Conservation (phyloP, 2,329 filamentous ascomycete genomes). For the Knoxdaviesia proteae region DNA sequence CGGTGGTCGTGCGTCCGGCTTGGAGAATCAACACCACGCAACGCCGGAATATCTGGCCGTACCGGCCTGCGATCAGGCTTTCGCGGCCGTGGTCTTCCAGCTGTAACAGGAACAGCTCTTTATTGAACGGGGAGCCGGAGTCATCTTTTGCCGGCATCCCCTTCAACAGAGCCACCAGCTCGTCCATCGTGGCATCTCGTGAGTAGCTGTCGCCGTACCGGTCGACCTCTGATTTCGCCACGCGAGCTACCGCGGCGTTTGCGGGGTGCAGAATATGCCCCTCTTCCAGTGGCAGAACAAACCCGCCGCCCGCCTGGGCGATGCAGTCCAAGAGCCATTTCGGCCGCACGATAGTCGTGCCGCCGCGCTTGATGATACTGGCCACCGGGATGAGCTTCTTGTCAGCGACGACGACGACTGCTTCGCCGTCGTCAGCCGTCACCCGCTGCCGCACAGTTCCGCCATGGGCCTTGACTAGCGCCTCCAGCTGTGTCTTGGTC, state of each 20-base stretch:
- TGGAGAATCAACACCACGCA: conserved; percentile 20
- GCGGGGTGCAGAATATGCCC: conserved; percentile 50
- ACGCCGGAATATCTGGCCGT: conserved; percentile 29
- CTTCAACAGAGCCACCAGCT: conserved; percentile 32
- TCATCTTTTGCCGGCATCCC: conserved; percentile 29
- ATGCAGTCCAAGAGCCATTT: conserved; percentile 74
- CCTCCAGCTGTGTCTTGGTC: conserved; percentile 59
- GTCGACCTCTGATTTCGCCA: conserved; percentile 46
- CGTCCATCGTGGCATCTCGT: conserved; percentile 42
- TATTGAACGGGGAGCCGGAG: conserved; percentile 17
- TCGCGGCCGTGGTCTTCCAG: conserved; percentile 31
- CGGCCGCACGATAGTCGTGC: conserved; percentile 54
- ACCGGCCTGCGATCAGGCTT: conserved; percentile 23
- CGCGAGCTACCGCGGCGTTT: conserved; percentile 29
- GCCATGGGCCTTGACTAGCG: conserved; percentile 63
- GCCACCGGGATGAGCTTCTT: conserved; percentile 65
- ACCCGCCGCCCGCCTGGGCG: conserved; percentile 29
- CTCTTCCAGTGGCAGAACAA: conserved; percentile 41
- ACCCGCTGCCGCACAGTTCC: conserved; percentile 61
- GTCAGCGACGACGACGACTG: conserved; percentile 59
- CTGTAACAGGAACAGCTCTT: conserved; percentile 26
- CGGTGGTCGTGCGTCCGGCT: conserved; percentile 6
- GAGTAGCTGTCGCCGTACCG: conserved; percentile 67
- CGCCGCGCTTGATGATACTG: conserved; percentile 53
- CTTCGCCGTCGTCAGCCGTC: conserved; percentile 23